Evolutionary conservation across 75 land plant genomes (phyloP).

Genomic region (Pinus tabuliformis): DNA sequence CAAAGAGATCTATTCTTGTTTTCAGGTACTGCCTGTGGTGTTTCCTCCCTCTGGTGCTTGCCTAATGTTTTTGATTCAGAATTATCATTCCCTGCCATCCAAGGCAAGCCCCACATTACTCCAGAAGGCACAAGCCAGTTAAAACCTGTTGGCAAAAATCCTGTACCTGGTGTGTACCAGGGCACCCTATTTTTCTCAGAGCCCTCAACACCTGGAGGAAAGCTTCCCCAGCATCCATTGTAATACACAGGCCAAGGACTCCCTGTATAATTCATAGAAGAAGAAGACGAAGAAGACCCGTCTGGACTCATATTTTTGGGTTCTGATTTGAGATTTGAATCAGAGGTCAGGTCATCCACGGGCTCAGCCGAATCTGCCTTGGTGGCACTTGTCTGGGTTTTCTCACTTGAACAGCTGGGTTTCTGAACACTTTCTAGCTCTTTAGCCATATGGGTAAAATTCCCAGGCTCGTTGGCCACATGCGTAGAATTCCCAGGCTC

Average conservation of each 20-base stretch:
- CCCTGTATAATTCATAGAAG: conserved; percentile 13
- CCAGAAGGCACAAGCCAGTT: conserved; percentile 23
- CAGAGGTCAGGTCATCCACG: background rate
- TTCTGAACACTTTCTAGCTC: background rate
- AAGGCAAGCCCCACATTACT: conserved; percentile 20
- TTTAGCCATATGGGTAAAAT: no score
- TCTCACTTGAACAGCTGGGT: conserved; percentile 1
- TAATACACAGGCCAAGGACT: conserved; percentile 42
- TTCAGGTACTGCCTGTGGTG: conserved; percentile 6
- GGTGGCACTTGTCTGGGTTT: conserved; percentile 7
- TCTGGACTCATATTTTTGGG: background rate
- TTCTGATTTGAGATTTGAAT: conserved; percentile 4
- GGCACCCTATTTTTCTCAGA: conserved; percentile 26
- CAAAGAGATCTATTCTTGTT: conserved; percentile 26
- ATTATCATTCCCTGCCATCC: background rate
- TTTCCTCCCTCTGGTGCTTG: conserved; percentile 61
- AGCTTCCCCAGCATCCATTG: conserved; percentile 2
- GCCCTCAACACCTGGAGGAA: conserved; percentile 18
- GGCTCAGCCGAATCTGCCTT: conserved; percentile 9
- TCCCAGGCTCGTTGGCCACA: background rate
- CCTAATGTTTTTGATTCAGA: conserved; percentile 36
- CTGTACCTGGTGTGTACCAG: conserved; percentile 31
- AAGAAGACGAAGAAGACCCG: background rate
- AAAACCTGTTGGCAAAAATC: background rate
- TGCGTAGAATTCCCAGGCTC: no score